Evolutionary conservation across 2,329 filamentous ascomycete genomes (phyloP), one percentile per base, ranked within the genome.

Genomic region (Colletotrichum liaoningense): DNA sequence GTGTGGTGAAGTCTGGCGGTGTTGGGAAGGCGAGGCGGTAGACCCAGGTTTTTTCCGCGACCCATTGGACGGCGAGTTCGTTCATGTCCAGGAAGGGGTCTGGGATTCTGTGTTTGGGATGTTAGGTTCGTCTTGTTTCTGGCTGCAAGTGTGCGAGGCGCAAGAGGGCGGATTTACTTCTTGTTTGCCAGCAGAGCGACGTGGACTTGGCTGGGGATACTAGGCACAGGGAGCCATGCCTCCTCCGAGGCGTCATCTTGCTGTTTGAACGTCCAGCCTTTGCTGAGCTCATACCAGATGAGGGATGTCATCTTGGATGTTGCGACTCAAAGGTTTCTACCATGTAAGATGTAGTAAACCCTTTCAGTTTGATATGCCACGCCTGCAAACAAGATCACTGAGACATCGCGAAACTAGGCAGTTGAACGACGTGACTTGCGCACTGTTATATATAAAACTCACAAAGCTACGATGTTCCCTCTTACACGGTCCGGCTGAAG

Each of bases 41-140:
- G 1, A 84, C 83, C 91, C 91, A 93, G 68, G 84, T 83, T 76
- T 88, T 88, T 67, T 92, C 88, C n/a, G 87, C 89, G 38, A 93
- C 86, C 89, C 91, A 93, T 77, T 88, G 85, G 3, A 87, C 87
- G 8, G 86, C 83, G 11, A 90, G 80, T 77, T 93, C 91, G 76
- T 93, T 92, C 75, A 90, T 85, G 67, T 90, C 88, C 22, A 90
- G 79, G 76, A 90, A 92, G 0, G 90, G 90, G 77, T 93, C 87
- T 6, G 83, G 80, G 63, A 89, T 88, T 42, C 83, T 85, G 49
- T 22, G 4, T 7, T n/a, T 4, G 11, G 11, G 11, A 5, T 57
- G 55, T 73, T 6, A 63, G 22, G 16, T 42, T 24, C 16, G 35
- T 58, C 33, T 54, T 55, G 26, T 2, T 7, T 19, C 2, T 9